Conservation (phyloP, 345 rosid species). For the Hevea brasiliensis region DNA sequence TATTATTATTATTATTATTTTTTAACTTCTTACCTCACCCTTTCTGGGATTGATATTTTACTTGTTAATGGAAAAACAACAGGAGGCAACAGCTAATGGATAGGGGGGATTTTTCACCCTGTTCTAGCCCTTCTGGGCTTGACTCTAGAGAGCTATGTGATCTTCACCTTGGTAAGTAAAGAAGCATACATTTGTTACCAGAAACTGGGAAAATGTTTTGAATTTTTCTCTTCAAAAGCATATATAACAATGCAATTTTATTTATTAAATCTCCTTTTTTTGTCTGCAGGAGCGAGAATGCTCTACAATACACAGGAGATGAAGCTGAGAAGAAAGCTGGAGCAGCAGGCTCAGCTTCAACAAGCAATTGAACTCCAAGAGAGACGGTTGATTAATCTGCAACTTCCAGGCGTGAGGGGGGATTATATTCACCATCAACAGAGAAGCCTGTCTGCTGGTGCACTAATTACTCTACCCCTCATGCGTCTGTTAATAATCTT, state of each 20-base stretch:
- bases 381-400: conserved; percentile 73
- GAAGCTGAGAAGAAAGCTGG: conserved; percentile 65
- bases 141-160: conserved; percentile 71
- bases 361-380: conserved; percentile 90
- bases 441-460: conserved; percentile 67
- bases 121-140: conserved; percentile 62
- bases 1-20: too few species aligned
- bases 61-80: conserved; percentile 31
- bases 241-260: background rate
- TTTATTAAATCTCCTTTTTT: conserved; percentile 8
- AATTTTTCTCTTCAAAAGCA: conserved; percentile 8
- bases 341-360: conserved; percentile 85
- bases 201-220: background rate
- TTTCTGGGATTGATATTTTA: conserved; percentile 6
- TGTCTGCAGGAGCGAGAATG: conserved; percentile 57
- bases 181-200: background rate
- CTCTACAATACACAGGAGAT: conserved; percentile 57
- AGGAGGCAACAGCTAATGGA: conserved; percentile 83
- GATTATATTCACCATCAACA: conserved; percentile 57
- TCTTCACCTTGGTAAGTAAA: conserved; percentile 57
- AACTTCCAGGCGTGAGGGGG: conserved; percentile 71
- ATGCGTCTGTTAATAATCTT: conserved; percentile 31
- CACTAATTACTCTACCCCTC: conserved; percentile 45
- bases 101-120: conserved; percentile 70
- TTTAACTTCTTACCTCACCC: background rate